phyloP scores from a whole-genome alignment of 306 rosid species.

The Trifolium fragiferum region DNA sequence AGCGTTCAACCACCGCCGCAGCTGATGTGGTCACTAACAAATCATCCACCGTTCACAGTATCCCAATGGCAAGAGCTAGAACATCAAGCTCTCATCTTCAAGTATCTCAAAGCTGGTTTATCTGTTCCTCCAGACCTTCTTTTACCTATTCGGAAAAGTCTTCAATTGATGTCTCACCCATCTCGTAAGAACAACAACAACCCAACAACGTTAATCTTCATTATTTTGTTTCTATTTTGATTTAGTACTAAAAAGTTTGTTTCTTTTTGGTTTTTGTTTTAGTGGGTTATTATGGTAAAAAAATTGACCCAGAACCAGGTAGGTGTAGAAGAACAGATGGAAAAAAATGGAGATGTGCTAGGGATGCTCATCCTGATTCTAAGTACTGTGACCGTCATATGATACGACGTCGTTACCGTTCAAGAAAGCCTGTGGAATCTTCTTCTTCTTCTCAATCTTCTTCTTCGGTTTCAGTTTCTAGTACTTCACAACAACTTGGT shows the following conservation, averaged over 20 bases:
- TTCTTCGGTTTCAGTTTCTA: conserved; percentile 12
- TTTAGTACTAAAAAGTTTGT: conserved; percentile 1
- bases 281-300: conserved; percentile 86
- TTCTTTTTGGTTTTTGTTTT: conserved; percentile 18
- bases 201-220: not conserved
- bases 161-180: conserved; percentile 71
- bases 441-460: conserved; percentile 24
- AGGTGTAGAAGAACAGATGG: conserved; percentile 94
- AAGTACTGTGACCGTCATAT: conserved; percentile 95
- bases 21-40: conserved; percentile 47
- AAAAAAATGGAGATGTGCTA: conserved; percentile 90
- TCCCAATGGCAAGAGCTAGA: conserved; percentile 94
- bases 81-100: conserved; percentile 87
- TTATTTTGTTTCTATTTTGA: not conserved
- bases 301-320: conserved; percentile 94
- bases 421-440: conserved; percentile 99
- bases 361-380: conserved; percentile 85
- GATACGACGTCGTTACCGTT: conserved; percentile 96
- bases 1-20: conserved; percentile 45
- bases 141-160: conserved; percentile 74
- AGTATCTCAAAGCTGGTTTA: conserved; percentile 78
- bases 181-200: conserved; percentile 55
- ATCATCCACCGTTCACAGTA: conserved; percentile 75
- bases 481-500: conserved; percentile 3
- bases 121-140: conserved; percentile 90